Evolutionary conservation across 2,329 filamentous ascomycete genomes (phyloP), one percentile per base, ranked within the genome.

Genomic region (Cercospora beticola): DNA sequence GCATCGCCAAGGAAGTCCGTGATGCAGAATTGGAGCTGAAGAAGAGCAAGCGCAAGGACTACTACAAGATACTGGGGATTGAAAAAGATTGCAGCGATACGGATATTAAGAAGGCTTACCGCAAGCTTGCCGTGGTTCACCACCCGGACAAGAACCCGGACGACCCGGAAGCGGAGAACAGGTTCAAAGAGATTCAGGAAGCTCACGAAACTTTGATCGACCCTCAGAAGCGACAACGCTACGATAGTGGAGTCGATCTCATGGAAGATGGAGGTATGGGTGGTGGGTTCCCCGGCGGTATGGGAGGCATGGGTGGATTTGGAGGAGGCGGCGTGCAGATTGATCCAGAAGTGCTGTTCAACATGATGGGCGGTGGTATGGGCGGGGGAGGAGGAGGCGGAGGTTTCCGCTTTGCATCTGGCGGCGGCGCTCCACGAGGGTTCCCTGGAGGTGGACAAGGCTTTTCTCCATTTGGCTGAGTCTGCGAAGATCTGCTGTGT

Each of bases 91-190:
- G 93, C 43, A 87, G 87, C 49, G 93, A 97, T 23, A 85, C 85
- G 67, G 89, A 95, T 65, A 95, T 99, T 84, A 99, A 98, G 86
- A 94, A 94, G 83, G 95, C 94, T 1, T 99, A 99, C 84, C 89
- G 94, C 73, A 97, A 95, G 82, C 86, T 97, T 78, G 95, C 95
- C 66, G 94, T 99, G 74, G 86, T 94, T 72, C 92, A 97, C 79
- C 95, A 99, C 80, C 95, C 95, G 2, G 95, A 99, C 83, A 99
- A 99, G 88, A 99, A 98, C 82, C 92, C 91, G 0, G 92, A 91
- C 71, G 92, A 97, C 75, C 87, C 89, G 68, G 86, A 88, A 62
- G 95, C 95, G 70, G 94, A 93, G 76, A 91, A 92, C 75, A 90
- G 92, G 77, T 99, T 99, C 87, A 98, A 99, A 87, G 95, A 99